A percentile compares a stretch with the other conserved stretches of the same genome.
phyloP scores from a whole-genome alignment of 139 green algal genomes.

The Volvox africanus region DNA sequence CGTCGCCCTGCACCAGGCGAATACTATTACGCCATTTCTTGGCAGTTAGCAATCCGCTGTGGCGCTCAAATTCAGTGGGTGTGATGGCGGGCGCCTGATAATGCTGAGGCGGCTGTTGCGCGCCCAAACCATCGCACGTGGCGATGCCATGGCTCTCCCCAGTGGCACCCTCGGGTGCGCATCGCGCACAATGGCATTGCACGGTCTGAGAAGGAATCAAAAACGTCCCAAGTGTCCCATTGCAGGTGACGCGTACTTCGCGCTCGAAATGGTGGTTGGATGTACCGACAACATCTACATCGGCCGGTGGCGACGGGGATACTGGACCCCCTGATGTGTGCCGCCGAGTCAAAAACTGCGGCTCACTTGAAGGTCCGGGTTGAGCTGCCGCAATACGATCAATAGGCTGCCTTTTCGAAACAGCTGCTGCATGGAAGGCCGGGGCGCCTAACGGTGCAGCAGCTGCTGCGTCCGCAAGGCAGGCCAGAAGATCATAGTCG shows the following conservation, averaged over 20 bases:
- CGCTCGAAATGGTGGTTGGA: not conserved
- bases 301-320: not conserved
- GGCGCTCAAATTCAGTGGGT: conserved; percentile 83
- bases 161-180: not conserved
- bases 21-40: conserved; percentile 86
- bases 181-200: conserved; percentile 45
- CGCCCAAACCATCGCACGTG: not conserved
- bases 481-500: conserved; percentile 37
- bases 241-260: conserved; percentile 45
- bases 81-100: conserved; percentile 54
- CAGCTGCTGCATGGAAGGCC: not conserved
- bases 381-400: not conserved
- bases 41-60: conserved; percentile 72
- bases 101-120: not conserved
- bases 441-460: not conserved
- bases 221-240: conserved; percentile 53
- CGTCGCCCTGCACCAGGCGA: conserved; percentile 22
- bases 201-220: conserved; percentile 38
- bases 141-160: not conserved
- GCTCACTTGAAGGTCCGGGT: not conserved
- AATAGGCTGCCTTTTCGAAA: not conserved
- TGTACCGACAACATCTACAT: not conserved
- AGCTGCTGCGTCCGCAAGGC: conserved; percentile 32
- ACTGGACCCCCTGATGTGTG: not conserved
- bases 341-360: not conserved